phyloP scores from a whole-genome alignment of 78 protist species.

The Dictyostelium intermedium region DNA sequence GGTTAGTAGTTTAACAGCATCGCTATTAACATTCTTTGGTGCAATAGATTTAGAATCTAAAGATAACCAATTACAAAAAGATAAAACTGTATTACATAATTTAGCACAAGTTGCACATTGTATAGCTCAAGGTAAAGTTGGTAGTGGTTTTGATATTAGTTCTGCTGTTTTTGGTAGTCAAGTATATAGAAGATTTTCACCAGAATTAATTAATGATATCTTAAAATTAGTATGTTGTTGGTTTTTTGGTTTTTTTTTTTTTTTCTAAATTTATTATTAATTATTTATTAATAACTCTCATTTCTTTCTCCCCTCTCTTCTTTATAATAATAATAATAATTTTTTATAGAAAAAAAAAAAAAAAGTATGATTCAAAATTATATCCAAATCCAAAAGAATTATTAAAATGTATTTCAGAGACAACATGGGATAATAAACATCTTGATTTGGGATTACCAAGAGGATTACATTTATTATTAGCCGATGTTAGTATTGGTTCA shows the following conservation, averaged over 20 bases:
- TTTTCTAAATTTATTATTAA: neutral
- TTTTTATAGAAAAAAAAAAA: neutral
- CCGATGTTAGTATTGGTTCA: constrained; percentile 84
- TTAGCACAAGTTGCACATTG: constrained; percentile 91
- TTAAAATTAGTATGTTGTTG: constrained; percentile 19
- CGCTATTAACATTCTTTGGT: constrained; percentile 28
- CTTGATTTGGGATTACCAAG: constrained; percentile 77
- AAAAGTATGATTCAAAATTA: neutral
- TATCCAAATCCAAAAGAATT: constrained; percentile 19
- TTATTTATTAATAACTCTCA: neutral
- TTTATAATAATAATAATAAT: neutral
- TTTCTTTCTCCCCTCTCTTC: neutral
- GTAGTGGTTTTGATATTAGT: constrained; percentile 92
- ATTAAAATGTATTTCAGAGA: neutral
- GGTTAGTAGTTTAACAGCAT: constrained; percentile 69
- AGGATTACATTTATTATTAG: constrained; percentile 79
- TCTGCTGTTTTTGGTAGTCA: constrained; percentile 88
- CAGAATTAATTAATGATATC: constrained; percentile 41
- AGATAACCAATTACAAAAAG: neutral
- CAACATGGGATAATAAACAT: constrained; percentile 69
- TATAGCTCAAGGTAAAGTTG: constrained; percentile 91
- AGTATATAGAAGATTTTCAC: constrained; percentile 86
- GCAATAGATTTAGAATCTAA: constrained; percentile 8
- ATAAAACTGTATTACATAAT: constrained; percentile 68
- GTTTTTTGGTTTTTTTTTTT: too few species aligned